Evolutionary conservation across 768 basidiomycete species (phyloP), one percentile per base, ranked within the genome.

Genomic region (Tulasnella sp.): DNA sequence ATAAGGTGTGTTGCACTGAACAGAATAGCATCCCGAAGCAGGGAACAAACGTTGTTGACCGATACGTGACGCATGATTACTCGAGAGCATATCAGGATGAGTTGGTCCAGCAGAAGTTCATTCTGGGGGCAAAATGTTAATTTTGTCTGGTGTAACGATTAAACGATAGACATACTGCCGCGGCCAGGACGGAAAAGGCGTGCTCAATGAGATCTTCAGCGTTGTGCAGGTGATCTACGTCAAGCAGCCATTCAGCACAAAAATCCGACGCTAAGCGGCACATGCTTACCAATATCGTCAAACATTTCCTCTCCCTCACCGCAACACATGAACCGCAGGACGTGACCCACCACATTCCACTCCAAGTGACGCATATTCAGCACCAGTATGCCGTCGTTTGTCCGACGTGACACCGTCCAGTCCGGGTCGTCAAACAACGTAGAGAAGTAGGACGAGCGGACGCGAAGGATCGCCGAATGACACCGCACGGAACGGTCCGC

Each of bases 91-190:
- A 94, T 70, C 2, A 87, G 75, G 34, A 89, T 77, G 17, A 98
- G 77, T 17, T 83, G 81, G 64, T 88, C 87, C n/a, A 97, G 72
- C 7, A 96, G 76, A 2, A 98, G 71, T 69, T 98, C 91, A 61
- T 85, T 92, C 84, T 93, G 60, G 1, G 39, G 8, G 27, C 12
- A 27, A 43, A 14, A 40, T 4, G 35, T 51, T 5, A 51, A 35
- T 4, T 2, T 53, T 1, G 36, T 11, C 6, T 21, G 21, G 32
- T 23, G 19, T 11, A 23, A 11, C 15, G 11, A n/a, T 3, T 6
- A 4, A 39, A 35, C 2, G 46, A 54, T 1, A 25, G 27, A 72
- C 78, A 67, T 66, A 92, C 90, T 34, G 92, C 89, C 15, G 80
- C 83, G 34, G 83, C 82, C 68, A 96, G 78, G 14, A 97, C 82